Evolutionary conservation across 495 filamentous ascomycete species (phyloP).

Genomic region (Beverwykella pulmonaria): DNA sequence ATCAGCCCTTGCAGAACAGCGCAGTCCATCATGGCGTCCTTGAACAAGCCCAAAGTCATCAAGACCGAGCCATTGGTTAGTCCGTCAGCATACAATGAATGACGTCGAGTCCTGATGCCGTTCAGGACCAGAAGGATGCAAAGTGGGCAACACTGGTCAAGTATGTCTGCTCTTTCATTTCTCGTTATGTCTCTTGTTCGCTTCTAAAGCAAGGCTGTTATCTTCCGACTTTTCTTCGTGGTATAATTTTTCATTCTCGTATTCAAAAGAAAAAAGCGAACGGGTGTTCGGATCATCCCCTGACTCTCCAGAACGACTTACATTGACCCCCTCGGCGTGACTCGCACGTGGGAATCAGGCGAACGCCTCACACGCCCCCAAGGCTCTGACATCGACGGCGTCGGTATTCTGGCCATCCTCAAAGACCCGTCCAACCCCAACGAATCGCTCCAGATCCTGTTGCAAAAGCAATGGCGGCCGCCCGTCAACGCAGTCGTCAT

Average conservation of each 20-base stretch:
- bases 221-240: too few relatives aligned
- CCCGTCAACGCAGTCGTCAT: conserved; percentile 76
- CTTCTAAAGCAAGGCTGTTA: too few relatives aligned
- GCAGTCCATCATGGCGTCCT: not conserved
- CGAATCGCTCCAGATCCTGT: conserved; percentile 55
- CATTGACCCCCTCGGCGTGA: conserved; percentile 36
- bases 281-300: not conserved
- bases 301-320: conserved; percentile 33
- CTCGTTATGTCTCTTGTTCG: not conserved
- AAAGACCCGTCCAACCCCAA: conserved; percentile 70
- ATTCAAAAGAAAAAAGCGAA: too few relatives aligned
- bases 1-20: too few relatives aligned
- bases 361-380: conserved; percentile 39
- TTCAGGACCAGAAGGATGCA: conserved; percentile 39
- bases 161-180: conserved; percentile 15
- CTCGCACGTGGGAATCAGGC: conserved; percentile 39
- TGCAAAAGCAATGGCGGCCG: conserved; percentile 75
- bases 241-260: too few relatives aligned
- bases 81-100: not conserved
- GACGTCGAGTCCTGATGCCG: conserved; percentile 14
- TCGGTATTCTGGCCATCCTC: conserved; percentile 85
- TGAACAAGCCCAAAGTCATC: conserved; percentile 34
- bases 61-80: conserved; percentile 42
- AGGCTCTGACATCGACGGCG: conserved; percentile 72
- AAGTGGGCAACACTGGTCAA: conserved; percentile 39